Evolutionary conservation across 768 basidiomycete genomes (phyloP).

Genomic region (Leccinum boreale): DNA sequence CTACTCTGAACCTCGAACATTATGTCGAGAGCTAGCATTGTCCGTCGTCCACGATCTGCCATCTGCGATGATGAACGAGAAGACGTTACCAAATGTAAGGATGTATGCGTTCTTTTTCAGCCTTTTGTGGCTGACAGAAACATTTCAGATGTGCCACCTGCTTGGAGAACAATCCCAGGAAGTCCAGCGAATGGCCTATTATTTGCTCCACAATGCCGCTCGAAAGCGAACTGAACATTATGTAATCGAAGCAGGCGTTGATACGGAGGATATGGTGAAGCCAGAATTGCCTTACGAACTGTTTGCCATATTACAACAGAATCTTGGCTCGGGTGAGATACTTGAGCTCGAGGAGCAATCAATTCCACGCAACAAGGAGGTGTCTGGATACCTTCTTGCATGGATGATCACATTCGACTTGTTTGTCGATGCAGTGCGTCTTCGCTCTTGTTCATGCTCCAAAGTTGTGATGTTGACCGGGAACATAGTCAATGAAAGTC

Average conservation of each 20-base stretch:
- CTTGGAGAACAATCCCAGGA: slow-evolving; percentile 58
- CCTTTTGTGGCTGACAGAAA: not conserved
- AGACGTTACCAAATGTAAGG: slow-evolving; percentile 61
- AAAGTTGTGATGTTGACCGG: not conserved
- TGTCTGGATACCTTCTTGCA: slow-evolving; percentile 69
- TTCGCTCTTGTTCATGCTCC: not conserved
- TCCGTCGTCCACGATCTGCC: slow-evolving; percentile 68
- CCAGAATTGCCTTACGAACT: slow-evolving; percentile 66
- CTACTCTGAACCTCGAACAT: slow-evolving; percentile 56
- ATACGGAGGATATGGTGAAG: slow-evolving; percentile 53
- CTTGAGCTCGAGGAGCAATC: slow-evolving; percentile 42
- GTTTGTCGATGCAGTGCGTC: slow-evolving; percentile 77
- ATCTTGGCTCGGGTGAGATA: slow-evolving; percentile 38
- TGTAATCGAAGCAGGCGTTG: slow-evolving; percentile 84
- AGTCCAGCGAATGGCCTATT: slow-evolving; percentile 78
- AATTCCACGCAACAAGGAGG: slow-evolving; percentile 31
- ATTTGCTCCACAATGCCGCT: slow-evolving; percentile 66
- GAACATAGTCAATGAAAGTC: slow-evolving; percentile 77
- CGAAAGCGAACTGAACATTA: slow-evolving; percentile 74
- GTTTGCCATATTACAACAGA: slow-evolving; percentile 55
- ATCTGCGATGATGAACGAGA: slow-evolving; percentile 54
- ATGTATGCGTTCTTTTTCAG: not conserved
- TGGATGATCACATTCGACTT: slow-evolving; percentile 91
- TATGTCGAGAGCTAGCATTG: slow-evolving; percentile 67
- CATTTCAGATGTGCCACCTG: slow-evolving; percentile 71